Evolutionary conservation across 106 monocot species (phyloP).

Genomic region (Dendrobium chrysotoxum): DNA sequence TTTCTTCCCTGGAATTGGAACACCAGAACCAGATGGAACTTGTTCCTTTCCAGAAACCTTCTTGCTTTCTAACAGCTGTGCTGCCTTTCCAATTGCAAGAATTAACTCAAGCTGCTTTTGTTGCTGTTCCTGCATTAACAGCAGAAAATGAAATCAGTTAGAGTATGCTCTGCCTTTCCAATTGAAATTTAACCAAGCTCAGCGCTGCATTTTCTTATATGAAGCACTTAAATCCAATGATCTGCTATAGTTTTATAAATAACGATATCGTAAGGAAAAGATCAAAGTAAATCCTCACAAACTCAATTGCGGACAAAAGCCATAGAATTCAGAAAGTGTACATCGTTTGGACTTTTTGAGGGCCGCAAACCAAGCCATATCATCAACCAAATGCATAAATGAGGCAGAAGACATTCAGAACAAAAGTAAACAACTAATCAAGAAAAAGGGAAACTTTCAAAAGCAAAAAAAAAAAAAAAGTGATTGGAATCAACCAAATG

Average conservation of each 20-base stretch:
- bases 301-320: neutral
- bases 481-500: neutral
- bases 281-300: neutral
- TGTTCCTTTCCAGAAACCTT: neutral
- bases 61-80: slow-evolving; percentile 44
- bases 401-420: neutral
- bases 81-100: slow-evolving; percentile 68
- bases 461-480: neutral
- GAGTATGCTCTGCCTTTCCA: neutral
- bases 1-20: slow-evolving; percentile 11
- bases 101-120: slow-evolving; percentile 90
- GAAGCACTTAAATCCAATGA: too few species aligned
- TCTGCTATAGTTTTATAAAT: too few species aligned
- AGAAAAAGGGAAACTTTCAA: neutral
- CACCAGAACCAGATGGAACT: neutral
- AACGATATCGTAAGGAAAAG: too few species aligned
- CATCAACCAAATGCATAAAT: neutral
- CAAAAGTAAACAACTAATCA: neutral
- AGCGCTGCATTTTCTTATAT: neutral
- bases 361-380: neutral
- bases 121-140: slow-evolving; percentile 70
- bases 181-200: neutral
- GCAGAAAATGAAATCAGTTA: neutral
- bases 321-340: neutral
- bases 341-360: too few species aligned